Evolutionary conservation across 768 basidiomycete genomes (phyloP), one percentile per base, ranked within the genome.

Genomic region (Inosperma sp.): DNA sequence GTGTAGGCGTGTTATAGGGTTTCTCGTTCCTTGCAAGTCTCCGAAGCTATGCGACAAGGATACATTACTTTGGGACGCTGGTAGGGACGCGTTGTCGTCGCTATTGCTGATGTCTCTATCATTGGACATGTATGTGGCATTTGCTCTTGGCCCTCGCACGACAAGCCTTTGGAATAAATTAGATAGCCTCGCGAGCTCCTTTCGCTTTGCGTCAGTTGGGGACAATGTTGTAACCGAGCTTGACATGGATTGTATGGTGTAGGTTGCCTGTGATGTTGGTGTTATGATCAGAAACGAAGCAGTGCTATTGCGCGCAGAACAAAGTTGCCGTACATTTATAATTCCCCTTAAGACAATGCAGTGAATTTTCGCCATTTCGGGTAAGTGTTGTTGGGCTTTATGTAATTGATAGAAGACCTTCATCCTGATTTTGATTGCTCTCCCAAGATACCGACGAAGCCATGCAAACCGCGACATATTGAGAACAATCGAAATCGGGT

Each of bases 181-280:
- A 51, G 80, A 77, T 30, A 83, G 75, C 46, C 69, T 68, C 2
- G 77, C 76, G 55, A 81, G 78, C 43, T 82, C 81, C 33, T 74
- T 72, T 8, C 65, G 74, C 59, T 72, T 78, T 42, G 68, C 54
- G 22, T 74, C 65, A 58, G 65, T 45, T 30, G 59, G 56, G 17
- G 54, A 52, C 14, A 56, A 49, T 16, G 51, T 55, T 36, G 16
- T 16, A 29, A 60, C 49, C 27, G 33, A 29, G 30, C 41, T 4
- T 27, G n/a, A 31, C 2, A 27, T 33, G 12, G 43, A 17, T 7
- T 17, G 33, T n/a, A n/a, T n/a, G n/a, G n/a, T n/a, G n/a, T n/a
- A n/a, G n/a, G n/a, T n/a, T n/a, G n/a, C n/a, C n/a, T n/a, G n/a
- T n/a, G n/a, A n/a, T n/a, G n/a, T n/a, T n/a, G n/a, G n/a, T n/a